A percentile compares a stretch with the other conserved stretches of the same genome.
Evolutionary conservation across 768 basidiomycete species (phyloP).

Genomic region (Pleurotus cornucopiae): DNA sequence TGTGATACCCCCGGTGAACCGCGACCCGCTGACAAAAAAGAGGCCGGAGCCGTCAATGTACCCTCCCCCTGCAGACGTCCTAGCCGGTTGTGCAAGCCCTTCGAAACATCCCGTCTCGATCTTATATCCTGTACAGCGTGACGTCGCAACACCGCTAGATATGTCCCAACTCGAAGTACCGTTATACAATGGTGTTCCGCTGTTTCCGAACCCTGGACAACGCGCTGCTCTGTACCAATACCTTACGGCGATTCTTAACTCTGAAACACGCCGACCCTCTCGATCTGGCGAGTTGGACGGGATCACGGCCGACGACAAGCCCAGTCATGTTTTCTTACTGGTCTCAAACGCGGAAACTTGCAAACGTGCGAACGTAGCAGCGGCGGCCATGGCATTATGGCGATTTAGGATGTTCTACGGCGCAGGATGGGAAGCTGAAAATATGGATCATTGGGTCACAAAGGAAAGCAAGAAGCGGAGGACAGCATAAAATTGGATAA

Average conservation of each 20-base stretch:
- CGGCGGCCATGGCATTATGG: conserved; percentile 74
- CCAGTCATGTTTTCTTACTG: conserved; percentile 70
- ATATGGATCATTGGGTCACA: conserved; percentile 9
- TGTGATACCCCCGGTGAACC: conserved; percentile 63
- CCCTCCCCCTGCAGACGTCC: conserved; percentile 9
- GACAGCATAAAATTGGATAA: conserved; percentile 8
- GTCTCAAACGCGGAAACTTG: conserved; percentile 45
- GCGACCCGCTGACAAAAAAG: conserved; percentile 39
- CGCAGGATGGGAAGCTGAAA: conserved; percentile 38
- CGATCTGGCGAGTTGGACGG: not conserved
- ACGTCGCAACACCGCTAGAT: conserved; percentile 11
- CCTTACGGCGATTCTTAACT: conserved; percentile 26
- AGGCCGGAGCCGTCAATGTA: conserved; percentile 37
- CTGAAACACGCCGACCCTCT: not conserved
- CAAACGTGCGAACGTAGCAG: conserved; percentile 54
- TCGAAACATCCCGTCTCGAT: conserved; percentile 25
- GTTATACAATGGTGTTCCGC: conserved; percentile 58
- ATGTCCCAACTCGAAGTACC: conserved; percentile 41
- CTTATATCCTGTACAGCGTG: conserved; percentile 16
- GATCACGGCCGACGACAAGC: conserved; percentile 31
- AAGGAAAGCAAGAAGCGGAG: conserved; percentile 1
- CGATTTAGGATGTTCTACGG: conserved; percentile 76
- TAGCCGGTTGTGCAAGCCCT: conserved; percentile 10
- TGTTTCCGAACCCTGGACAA: conserved; percentile 61
- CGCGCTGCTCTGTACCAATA: conserved; percentile 53